These are phyloP conservation scores for Hymenoscyphus salicellus DNA, from an alignment of 2,329 filamentous ascomycete genomes.

Conservation along the genomic window DNA sequence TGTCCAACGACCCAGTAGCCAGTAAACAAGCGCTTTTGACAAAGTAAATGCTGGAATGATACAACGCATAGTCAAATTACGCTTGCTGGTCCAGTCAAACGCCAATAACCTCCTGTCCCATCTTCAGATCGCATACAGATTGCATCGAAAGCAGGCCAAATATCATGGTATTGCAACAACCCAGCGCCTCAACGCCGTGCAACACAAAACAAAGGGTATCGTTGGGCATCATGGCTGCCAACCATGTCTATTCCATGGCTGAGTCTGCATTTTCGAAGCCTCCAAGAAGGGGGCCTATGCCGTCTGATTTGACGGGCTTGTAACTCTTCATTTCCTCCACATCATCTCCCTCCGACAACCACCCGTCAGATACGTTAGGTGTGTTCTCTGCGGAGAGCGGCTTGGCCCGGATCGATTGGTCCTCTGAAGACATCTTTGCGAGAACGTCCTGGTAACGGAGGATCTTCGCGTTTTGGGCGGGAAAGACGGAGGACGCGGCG, in stretches of 20 bases:
- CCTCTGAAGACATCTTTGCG: conserved; percentile 52
- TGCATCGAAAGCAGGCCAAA: conserved; percentile 26
- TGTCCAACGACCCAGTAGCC: conserved; percentile 28
- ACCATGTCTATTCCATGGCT: conserved; percentile 32
- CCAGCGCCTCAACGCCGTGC: conserved; percentile 33
- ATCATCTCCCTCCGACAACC: conserved; percentile 42
- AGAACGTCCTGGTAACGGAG: conserved; percentile 61
- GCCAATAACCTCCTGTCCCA: conserved; percentile 28
- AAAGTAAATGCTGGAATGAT: conserved; percentile 37
- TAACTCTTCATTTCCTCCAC: conserved; percentile 31
- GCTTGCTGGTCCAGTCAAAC: conserved; percentile 37
- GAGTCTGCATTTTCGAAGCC: conserved; percentile 36
- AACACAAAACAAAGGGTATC: conserved; percentile 24
- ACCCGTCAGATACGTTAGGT: conserved; percentile 38
- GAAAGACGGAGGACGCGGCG: conserved; percentile 41
- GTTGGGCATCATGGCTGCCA: conserved; percentile 17
- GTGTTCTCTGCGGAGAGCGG: conserved; percentile 32
- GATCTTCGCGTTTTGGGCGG: conserved; percentile 54
- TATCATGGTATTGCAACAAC: conserved; percentile 32
- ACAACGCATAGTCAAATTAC: conserved; percentile 37
- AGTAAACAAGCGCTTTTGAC: conserved; percentile 36
- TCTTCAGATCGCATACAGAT: conserved; percentile 17
- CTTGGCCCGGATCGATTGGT: conserved; percentile 41
- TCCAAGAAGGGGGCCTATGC: conserved; percentile 36
- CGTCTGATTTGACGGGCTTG: conserved; percentile 34